Evolutionary conservation across 305 asterid species (phyloP), one percentile per base, ranked within the genome.

Genomic region (Fraxinus xanthoxyloides): DNA sequence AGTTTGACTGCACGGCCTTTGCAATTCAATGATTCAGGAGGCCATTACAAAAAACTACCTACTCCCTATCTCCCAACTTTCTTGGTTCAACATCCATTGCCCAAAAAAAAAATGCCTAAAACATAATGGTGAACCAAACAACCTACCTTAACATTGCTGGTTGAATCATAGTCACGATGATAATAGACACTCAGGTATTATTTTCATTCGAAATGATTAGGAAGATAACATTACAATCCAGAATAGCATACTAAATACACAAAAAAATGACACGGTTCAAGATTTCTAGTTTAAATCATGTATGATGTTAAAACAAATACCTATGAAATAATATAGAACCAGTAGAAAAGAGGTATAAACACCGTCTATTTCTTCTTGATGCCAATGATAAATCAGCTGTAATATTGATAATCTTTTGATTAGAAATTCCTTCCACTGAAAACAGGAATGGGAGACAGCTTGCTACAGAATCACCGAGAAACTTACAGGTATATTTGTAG

Each of bases 401-500:
- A 81, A 72, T 21, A 72, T 61, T 77, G 75, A 82, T 76, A 54
- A 48, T 32, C 23, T 46, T 67, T 74, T 61, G 77, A 48, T 17
- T 81, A 19, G 30, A 35, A 30, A 70, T 75, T 79, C 70, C 26
- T 28, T 54, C 74, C 23, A 23, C 30, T 7, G 74, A 61, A 59
- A n/a, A 59, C 34, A 76, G 76, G 43, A 78, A 30, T 35, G 26
- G 85, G 79, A 38, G 65, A 77, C 75, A 48, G 46, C 13, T 34
- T 31, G 63, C 17, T 69, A 78, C 4, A 75, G 35, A 69, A 83
- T 15, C 48, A 82, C 79, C 36, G 81, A 72, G 74, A 82, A 82
- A 70, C 93, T 80, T 91, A 95, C 99, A 8, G 99, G 98, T 77
- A 92, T 90, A 81, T 92, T 87, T 48, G 98, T 91, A 77, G 85